Base-by-base conservation (phyloP, 495 filamentous ascomycete species). In the Poronia punctata region DNA sequence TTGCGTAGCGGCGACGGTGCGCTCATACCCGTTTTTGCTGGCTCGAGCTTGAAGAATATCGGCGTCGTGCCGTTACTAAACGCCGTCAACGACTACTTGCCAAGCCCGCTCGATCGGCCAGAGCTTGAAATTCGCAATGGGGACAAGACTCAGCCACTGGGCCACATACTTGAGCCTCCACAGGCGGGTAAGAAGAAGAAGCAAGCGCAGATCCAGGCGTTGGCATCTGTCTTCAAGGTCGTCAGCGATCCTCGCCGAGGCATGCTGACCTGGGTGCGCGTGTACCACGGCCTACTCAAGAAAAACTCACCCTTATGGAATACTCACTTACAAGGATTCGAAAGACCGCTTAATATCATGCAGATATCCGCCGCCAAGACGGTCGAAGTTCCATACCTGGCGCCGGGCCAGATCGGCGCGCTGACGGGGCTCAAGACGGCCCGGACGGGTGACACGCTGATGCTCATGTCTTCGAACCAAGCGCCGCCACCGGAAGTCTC, bases 151-250 rank as follows among this genome's bases (percentile, higher is more conserved):
- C 20, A 67, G 59, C 28, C 70, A 75, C 15, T 75, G 11, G 59
- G 74, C 14, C 55, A 74, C 5, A 57, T 85, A 22, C 66, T 77
- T 9, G 52, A 66, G 30, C 22, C 35, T 3, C 24, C 42, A 32
- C 80, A 26, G 61, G 59, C 5, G 70, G 70, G 25, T 64, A 78
- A 50, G 50, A 58, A 77, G 35, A 39, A 64, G 29, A 49, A 66
- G 24, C 60, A 72, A 35, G 51, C 61, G 2, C 60, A 76, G 16
- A 61, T 95, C 11, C 75, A 81, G 39, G 78, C 80, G 28, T 84
- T 90, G 45, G 88, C 84, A 3, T 68, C 95, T 22, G 93, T 94
- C 10, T 99, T 99, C 74, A 99, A 99, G 60, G 93, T 97, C 8
- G 86, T 95, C 47, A 82, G 92, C 48, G 90, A 97, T 50, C 64